Evolutionary conservation across 345 rosid species (phyloP).

Genomic region (Physaria fendleri): DNA sequence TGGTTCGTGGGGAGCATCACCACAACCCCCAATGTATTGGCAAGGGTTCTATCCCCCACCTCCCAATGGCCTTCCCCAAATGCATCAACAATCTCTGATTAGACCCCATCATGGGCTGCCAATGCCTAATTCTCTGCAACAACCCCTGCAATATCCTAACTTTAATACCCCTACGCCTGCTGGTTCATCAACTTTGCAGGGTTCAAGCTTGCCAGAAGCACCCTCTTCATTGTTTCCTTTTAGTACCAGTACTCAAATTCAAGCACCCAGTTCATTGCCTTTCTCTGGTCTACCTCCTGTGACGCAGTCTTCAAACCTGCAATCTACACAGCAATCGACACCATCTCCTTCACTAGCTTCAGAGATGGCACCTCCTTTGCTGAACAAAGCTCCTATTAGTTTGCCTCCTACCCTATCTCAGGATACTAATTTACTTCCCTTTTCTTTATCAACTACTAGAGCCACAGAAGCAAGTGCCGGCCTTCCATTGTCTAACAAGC

Average conservation of each 20-base stretch:
- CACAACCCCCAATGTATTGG: conserved; percentile 85
- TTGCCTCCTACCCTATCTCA: no score
- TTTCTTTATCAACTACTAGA: no score
- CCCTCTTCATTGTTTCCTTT: conserved; percentile 37
- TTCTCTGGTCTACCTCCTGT: conserved; percentile 19
- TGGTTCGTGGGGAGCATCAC: conserved; percentile 78
- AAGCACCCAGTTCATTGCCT: conserved; percentile 37
- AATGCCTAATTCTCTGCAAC: conserved; percentile 64
- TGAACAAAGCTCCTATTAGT: no score
- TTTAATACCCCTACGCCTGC: conserved; percentile 48
- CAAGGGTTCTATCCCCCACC: conserved; percentile 75
- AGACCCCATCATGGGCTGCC: conserved; percentile 70
- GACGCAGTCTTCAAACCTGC: conserved; percentile 25
- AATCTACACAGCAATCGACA: conserved; percentile 34
- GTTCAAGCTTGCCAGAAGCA: conserved; percentile 48
- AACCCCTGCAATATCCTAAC: conserved; percentile 66
- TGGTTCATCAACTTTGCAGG: conserved; percentile 42
- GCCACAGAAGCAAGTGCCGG: no score
- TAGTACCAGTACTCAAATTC: conserved; percentile 36
- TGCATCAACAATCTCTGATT: conserved; percentile 80
- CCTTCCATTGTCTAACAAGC: no score
- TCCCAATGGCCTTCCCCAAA: conserved; percentile 70
- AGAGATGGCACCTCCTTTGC: no score
- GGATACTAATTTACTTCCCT: no score
- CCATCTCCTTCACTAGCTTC: conserved; percentile 49